phyloP scores from a whole-genome alignment of 2,329 filamentous ascomycete species.

The Phyllosticta paracitricarpa region DNA sequence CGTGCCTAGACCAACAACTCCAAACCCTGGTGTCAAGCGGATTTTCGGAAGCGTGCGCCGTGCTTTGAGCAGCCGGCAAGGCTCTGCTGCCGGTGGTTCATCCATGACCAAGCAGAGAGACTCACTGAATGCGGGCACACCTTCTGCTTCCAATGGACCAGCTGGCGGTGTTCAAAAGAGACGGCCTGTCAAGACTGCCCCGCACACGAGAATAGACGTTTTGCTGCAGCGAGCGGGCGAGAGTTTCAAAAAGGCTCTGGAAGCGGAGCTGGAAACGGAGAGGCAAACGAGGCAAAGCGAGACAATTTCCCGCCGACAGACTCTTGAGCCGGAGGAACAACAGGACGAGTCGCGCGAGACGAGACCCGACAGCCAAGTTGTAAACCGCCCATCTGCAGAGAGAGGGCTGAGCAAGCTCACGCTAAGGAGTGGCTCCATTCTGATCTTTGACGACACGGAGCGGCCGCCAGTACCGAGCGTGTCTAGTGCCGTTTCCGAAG shows the following conservation, averaged over 20 bases:
- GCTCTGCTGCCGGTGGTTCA: constrained; percentile 4
- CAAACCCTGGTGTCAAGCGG: constrained; percentile 64
- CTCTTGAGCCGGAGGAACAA: not conserved
- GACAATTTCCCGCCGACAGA: not conserved
- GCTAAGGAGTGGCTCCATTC: constrained; percentile 76
- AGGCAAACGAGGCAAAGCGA: constrained; percentile 13
- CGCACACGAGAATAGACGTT: constrained; percentile 63
- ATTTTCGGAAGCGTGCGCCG: constrained; percentile 79
- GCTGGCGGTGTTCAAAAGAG: constrained; percentile 8
- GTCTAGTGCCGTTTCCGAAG: constrained; percentile 35
- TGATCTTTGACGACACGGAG: constrained; percentile 68
- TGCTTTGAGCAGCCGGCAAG: constrained; percentile 56
- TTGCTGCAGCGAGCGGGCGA: constrained; percentile 70
- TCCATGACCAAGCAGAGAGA: not conserved
- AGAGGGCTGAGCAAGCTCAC: constrained; percentile 49
- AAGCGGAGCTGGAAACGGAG: constrained; percentile 44
- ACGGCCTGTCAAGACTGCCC: constrained; percentile 8
- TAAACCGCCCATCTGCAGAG: constrained; percentile 1
- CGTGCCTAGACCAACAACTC: constrained; percentile 13
- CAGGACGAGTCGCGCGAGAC: not conserved
- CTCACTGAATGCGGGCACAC: not conserved
- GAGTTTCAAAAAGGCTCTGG: constrained; percentile 67
- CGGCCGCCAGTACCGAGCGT: constrained; percentile 43
- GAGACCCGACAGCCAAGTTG: not conserved
- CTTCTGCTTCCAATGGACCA: not conserved